phyloP scores from a whole-genome alignment of 805 yeast species.

The Cyberlindnera amylophila region DNA sequence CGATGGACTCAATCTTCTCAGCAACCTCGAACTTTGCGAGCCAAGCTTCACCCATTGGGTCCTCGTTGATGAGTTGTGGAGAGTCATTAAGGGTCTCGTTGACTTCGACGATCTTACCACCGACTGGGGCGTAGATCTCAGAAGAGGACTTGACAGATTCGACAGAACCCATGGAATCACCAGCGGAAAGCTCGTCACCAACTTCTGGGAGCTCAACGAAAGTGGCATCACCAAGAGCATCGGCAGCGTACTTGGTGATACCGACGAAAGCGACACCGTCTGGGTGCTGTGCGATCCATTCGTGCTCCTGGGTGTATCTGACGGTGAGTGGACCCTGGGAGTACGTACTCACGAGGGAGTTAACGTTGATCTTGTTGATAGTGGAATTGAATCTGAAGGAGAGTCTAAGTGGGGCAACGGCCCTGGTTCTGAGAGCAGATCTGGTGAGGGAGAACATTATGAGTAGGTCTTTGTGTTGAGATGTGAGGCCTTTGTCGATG shows the following conservation, averaged over 20 bases:
- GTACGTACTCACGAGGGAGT: constrained; percentile 23
- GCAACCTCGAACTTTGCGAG: constrained; percentile 69
- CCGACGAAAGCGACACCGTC: constrained; percentile 89
- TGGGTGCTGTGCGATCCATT: constrained; percentile 84
- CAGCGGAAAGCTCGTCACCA: constrained; percentile 55
- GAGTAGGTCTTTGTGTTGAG: background rate
- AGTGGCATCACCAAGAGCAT: constrained; percentile 95
- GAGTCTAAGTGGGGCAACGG: constrained; percentile 20
- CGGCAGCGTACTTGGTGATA: constrained; percentile 91
- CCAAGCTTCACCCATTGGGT: constrained; percentile 96
- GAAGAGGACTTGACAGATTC: constrained; percentile 93
- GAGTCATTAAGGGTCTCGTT: constrained; percentile 61
- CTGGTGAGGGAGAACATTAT: constrained; percentile 19
- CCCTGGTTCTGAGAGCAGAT: constrained; percentile 14
- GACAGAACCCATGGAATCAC: constrained; percentile 87
- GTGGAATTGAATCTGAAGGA: constrained; percentile 24
- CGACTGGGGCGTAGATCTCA: constrained; percentile 86
- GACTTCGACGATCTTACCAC: constrained; percentile 69
- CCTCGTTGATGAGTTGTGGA: constrained; percentile 79
- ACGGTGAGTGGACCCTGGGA: constrained; percentile 31
- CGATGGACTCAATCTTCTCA: constrained; percentile 46
- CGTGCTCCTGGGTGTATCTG: constrained; percentile 86
- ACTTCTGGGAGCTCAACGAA: constrained; percentile 85
- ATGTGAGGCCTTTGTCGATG: too few relatives aligned
- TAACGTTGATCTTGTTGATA: constrained; percentile 20